Percentiles rank a stretch among this genome's conserved stretches.
phyloP scores from a whole-genome alignment of 1,284 basidiomycete species.

The Exsudoporus floridanus region DNA sequence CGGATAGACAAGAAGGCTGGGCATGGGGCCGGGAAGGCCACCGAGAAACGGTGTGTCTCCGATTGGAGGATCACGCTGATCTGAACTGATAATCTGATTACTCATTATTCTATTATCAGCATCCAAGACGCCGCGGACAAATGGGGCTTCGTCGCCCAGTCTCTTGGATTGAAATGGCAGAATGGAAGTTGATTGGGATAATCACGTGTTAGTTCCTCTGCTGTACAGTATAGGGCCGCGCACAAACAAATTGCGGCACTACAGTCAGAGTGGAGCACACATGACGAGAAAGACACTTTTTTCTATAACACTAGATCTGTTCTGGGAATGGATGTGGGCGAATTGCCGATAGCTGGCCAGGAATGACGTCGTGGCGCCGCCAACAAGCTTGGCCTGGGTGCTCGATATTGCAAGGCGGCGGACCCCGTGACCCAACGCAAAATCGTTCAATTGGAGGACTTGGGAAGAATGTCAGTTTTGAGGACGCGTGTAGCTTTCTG shows the following conservation, averaged over 20 bases:
- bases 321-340: neutral
- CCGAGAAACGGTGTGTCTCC: slow-evolving; percentile 59
- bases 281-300: slow-evolving; percentile 1
- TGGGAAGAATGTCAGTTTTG: slow-evolving; percentile 62
- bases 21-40: slow-evolving; percentile 79
- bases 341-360: neutral
- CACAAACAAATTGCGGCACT: neutral
- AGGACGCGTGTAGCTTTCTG: slow-evolving; percentile 71
- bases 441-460: slow-evolving; percentile 8
- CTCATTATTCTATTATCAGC: slow-evolving; percentile 37
- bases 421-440: neutral
- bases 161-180: slow-evolving; percentile 51
- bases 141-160: slow-evolving; percentile 72
- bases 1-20: slow-evolving; percentile 79
- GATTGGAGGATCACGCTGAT: neutral
- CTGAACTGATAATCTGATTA: slow-evolving; percentile 10
- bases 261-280: neutral
- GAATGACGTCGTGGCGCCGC: neutral
- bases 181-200: slow-evolving; percentile 14
- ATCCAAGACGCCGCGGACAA: slow-evolving; percentile 75
- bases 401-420: neutral
- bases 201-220: neutral
- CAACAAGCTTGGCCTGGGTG: neutral
- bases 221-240: neutral
- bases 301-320: neutral